These are phyloP conservation scores for Acarospora socialis DNA, from an alignment of 2,329 filamentous ascomycete species.

Conservation along the genomic window DNA sequence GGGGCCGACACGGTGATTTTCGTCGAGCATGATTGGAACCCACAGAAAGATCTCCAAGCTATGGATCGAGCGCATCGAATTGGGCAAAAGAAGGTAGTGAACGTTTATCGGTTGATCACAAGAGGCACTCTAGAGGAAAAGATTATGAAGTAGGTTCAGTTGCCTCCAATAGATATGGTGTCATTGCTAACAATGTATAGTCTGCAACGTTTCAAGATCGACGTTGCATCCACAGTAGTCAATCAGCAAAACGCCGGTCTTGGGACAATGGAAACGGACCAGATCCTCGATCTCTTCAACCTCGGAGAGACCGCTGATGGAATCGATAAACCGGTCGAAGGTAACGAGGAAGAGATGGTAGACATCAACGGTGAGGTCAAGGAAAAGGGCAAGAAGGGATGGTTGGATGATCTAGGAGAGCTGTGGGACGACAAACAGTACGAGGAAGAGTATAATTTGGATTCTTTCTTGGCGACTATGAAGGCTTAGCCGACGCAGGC, in stretches of 20 bases:
- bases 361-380: conserved; percentile 85
- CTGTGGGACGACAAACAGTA: conserved; percentile 97
- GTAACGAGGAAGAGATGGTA: conserved; percentile 71
- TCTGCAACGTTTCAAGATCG: conserved; percentile 97
- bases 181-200: conserved; percentile 29
- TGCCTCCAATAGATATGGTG: conserved; percentile 6
- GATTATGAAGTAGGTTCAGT: conserved; percentile 57
- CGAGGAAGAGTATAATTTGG: conserved; percentile 92
- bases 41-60: conserved; percentile 93
- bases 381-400: conserved; percentile 92
- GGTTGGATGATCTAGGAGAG: conserved; percentile 87
- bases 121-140: conserved; percentile 95
- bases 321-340: conserved; percentile 45
- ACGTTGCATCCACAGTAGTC: conserved; percentile 93
- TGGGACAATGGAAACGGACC: conserved; percentile 93
- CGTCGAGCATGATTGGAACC: conserved; percentile 99
- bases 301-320: conserved; percentile 54
- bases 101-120: conserved; percentile 93
- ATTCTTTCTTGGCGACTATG: conserved; percentile 92
- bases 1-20: conserved; percentile 98
- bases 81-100: conserved; percentile 98
- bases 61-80: conserved; percentile 99
- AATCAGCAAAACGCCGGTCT: conserved; percentile 97
- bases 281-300: conserved; percentile 93
- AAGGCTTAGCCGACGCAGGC: too few species aligned